Percentiles rank a stretch among this genome's conserved stretches.
These are phyloP conservation scores for Sporothrix brasiliensis DNA, from an alignment of 2,329 filamentous ascomycete genomes.

Conservation along the genomic window DNA sequence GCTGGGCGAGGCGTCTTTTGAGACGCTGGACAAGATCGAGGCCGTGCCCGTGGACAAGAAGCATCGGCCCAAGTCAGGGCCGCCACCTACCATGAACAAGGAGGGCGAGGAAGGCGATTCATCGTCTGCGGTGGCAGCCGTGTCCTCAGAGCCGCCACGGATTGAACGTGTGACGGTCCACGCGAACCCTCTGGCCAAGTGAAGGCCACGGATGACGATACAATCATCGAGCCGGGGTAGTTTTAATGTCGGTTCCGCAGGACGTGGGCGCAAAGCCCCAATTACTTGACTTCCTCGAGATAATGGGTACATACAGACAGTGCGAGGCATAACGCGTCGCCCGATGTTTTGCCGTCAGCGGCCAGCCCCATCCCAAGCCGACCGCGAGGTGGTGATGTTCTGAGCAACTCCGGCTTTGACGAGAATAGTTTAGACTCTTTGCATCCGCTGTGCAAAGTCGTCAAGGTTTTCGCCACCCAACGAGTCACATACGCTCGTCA, in stretches of 20 bases:
- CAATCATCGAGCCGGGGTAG: not conserved
- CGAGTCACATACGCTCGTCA: too few relatives aligned
- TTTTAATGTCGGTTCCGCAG: not conserved
- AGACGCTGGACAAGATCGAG: slow-evolving; percentile 72
- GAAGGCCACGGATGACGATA: not conserved
- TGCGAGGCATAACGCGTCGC: not conserved
- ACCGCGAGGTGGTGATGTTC: too few relatives aligned
- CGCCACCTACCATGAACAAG: not conserved
- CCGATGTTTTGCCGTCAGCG: too few relatives aligned
- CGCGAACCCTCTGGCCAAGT: slow-evolving; percentile 32
- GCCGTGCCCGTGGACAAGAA: slow-evolving; percentile 75
- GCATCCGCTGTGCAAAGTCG: too few relatives aligned
- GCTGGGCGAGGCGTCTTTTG: slow-evolving; percentile 64
- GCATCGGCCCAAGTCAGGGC: slow-evolving; percentile 62
- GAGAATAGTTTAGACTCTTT: too few relatives aligned
- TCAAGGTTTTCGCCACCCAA: too few relatives aligned
- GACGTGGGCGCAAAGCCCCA: not conserved
- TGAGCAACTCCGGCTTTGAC: too few relatives aligned
- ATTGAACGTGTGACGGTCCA: slow-evolving; percentile 32
- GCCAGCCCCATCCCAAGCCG: too few relatives aligned
- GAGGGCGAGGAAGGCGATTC: not conserved
- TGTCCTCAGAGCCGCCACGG: slow-evolving; percentile 7
- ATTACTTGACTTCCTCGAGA: not conserved
- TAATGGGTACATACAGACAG: not conserved
- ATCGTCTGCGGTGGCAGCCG: not conserved